Evolutionary conservation across 1,284 basidiomycete species (phyloP).

Genomic region (Melampsora americana): DNA sequence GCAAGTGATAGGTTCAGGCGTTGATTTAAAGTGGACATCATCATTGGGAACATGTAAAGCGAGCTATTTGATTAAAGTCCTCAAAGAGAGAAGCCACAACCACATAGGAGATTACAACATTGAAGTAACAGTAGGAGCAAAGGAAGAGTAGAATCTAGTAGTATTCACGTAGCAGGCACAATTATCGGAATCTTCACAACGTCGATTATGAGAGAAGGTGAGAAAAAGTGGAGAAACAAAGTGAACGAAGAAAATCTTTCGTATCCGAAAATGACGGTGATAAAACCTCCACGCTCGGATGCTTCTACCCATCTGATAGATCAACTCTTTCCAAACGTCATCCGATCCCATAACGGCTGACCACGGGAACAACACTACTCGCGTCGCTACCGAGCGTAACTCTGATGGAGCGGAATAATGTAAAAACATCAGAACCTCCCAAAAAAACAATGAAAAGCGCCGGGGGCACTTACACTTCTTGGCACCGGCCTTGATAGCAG

Average conservation of each 20-base stretch:
- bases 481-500: slow-evolving; percentile 64
- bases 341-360: background rate
- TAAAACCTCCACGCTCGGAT: slow-evolving; percentile 40
- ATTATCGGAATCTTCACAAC: background rate
- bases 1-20: no score
- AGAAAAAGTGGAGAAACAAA: slow-evolving; percentile 3
- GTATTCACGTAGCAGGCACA: background rate
- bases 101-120: background rate
- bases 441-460: background rate
- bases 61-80: slow-evolving; percentile 1
- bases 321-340: background rate
- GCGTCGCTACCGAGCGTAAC: slow-evolving; percentile 43
- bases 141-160: slow-evolving; percentile 4
- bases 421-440: background rate
- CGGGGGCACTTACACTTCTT: slow-evolving; percentile 45
- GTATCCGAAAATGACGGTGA: slow-evolving; percentile 45
- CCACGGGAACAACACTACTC: slow-evolving; percentile 3
- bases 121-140: background rate
- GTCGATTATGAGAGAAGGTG: background rate
- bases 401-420: slow-evolving; percentile 1
- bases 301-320: background rate
- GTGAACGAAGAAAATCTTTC: slow-evolving; percentile 10
- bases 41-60: background rate
- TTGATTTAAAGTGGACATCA: no score
- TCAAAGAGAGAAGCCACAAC: background rate